Conservation (phyloP, 768 basidiomycete species). For the Coprinopsis sp. region DNA sequence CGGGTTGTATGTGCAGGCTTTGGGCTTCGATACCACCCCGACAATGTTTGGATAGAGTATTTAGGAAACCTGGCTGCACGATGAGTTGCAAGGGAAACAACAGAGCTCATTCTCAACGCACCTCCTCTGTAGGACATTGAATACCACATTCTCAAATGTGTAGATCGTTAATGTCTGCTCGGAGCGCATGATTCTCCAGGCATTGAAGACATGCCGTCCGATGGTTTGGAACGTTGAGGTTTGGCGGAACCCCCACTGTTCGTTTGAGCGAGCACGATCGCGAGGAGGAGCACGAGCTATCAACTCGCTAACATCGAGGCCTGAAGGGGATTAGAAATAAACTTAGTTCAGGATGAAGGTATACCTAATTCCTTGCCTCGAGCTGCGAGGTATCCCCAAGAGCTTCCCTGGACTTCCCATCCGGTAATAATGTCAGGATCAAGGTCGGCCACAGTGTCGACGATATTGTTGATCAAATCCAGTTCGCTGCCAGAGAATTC, state of each 20-base stretch:
- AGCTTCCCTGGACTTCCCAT: constrained; percentile 85
- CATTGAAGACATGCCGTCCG: constrained; percentile 88
- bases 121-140: constrained; percentile 76
- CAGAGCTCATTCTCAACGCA: constrained; percentile 26
- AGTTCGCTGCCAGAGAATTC: constrained; percentile 65
- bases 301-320: constrained; percentile 64
- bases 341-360: not conserved
- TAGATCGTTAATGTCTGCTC: constrained; percentile 77
- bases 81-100: not conserved
- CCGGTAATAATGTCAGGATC: constrained; percentile 92
- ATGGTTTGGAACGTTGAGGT: constrained; percentile 79
- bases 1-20: constrained; percentile 49
- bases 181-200: constrained; percentile 88
- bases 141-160: constrained; percentile 86
- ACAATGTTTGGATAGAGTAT: constrained; percentile 59
- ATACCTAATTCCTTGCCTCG: constrained; percentile 60
- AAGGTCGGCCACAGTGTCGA: constrained; percentile 68
- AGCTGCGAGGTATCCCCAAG: constrained; percentile 88
- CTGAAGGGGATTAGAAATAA: constrained; percentile 42
- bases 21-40: constrained; percentile 61
- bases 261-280: constrained; percentile 29
- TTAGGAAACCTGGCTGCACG: constrained; percentile 63
- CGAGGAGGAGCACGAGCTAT: constrained; percentile 70
- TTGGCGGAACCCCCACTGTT: constrained; percentile 70
- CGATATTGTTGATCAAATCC: constrained; percentile 70